Percentiles rank a stretch among this genome's conserved stretches.
phyloP scores from a whole-genome alignment of 164 flowering plant species.

The Platanus orientalis region DNA sequence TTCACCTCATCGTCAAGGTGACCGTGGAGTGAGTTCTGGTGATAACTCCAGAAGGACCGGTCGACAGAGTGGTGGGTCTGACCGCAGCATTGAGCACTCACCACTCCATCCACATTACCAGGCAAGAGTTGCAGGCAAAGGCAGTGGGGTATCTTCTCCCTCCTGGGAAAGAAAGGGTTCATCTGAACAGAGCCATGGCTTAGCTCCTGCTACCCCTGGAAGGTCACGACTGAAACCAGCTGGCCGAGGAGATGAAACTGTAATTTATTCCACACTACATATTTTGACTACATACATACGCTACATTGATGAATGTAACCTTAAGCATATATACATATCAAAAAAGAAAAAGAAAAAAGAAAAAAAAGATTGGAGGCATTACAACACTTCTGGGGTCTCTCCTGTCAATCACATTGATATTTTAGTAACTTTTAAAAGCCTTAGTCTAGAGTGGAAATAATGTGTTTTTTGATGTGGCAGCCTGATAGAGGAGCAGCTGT shows the following conservation, averaged over 20 bases:
- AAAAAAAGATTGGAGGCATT: too few species aligned
- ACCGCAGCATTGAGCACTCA: conserved; percentile 39
- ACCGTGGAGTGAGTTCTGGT: conserved; percentile 21
- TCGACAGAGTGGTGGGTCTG: conserved; percentile 28
- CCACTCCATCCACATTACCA: conserved; percentile 39
- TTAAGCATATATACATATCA: not conserved
- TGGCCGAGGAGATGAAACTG: conserved; percentile 39
- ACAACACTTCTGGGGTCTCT: not conserved
- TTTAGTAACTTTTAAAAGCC: not conserved
- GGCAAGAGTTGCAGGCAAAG: conserved; percentile 28
- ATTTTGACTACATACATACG: too few species aligned
- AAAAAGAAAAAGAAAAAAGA: too few species aligned
- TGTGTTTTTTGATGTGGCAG: conserved; percentile 27
- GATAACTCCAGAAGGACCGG: conserved; percentile 20
- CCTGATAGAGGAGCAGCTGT: conserved; percentile 65
- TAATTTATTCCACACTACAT: too few species aligned
- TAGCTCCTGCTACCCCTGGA: conserved; percentile 41
- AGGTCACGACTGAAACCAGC: conserved; percentile 36
- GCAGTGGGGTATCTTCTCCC: conserved; percentile 34
- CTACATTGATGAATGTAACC: not conserved
- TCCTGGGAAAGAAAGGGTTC: conserved; percentile 42
- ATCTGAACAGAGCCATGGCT: conserved; percentile 35
- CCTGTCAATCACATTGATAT: not conserved
- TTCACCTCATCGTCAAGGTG: conserved; percentile 20
- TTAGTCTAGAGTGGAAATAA: not conserved